phyloP scores from a whole-genome alignment of 2,329 filamentous ascomycete genomes.

The Paradendryphiella salina region DNA sequence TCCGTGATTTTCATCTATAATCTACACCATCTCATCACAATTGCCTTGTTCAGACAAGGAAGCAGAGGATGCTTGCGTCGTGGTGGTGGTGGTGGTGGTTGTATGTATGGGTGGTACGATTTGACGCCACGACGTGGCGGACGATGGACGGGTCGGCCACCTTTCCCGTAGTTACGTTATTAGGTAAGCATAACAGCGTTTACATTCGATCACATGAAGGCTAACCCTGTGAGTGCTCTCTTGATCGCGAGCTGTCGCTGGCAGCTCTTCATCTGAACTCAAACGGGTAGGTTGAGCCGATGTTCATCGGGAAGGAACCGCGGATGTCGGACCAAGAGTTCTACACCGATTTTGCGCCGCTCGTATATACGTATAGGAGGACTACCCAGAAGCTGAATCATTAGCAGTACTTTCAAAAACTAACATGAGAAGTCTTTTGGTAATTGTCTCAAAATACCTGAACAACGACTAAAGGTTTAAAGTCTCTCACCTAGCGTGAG shows the following conservation, averaged over 20 bases:
- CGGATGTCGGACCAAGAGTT: not conserved
- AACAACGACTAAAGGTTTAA: not conserved
- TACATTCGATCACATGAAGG: no score
- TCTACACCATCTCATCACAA: slow-evolving; percentile 5
- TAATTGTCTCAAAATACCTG: not conserved
- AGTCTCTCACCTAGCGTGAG: not conserved
- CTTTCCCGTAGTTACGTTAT: no score
- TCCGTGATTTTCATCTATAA: slow-evolving; percentile 13
- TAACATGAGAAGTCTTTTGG: no score
- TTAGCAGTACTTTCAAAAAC: no score
- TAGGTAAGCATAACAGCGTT: no score
- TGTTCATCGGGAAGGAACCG: not conserved
- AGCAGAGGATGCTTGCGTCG: not conserved
- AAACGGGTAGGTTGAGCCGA: not conserved
- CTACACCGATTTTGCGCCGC: not conserved
- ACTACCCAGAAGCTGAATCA: no score
- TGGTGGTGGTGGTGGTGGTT: not conserved
- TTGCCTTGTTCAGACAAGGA: slow-evolving; percentile 6
- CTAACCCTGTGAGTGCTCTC: no score
- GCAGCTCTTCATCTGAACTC: not conserved
- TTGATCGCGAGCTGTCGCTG: no score
- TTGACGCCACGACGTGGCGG: not conserved
- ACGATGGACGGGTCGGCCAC: not conserved
- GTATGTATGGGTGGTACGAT: not conserved
- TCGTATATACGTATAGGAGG: not conserved